phyloP scores from a whole-genome alignment of 805 yeast genomes.

The Cyberlindnera veronae region DNA sequence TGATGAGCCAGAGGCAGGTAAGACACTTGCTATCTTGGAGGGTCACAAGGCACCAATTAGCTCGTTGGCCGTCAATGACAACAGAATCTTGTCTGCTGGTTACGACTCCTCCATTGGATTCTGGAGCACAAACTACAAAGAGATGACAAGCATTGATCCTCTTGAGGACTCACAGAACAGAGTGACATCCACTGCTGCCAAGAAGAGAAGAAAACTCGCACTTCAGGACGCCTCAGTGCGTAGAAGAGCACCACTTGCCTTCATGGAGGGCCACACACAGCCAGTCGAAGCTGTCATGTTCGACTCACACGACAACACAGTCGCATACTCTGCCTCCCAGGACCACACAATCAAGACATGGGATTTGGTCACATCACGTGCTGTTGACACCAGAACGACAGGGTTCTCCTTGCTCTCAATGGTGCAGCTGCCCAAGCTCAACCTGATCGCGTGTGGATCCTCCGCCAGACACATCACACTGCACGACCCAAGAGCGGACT shows the following conservation, averaged over 20 bases:
- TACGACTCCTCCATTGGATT: constrained; percentile 76
- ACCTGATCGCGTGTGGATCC: constrained; percentile 87
- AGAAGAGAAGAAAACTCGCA: constrained; percentile 82
- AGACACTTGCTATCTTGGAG: constrained; percentile 78
- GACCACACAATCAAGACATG: constrained; percentile 95
- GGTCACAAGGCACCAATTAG: constrained; percentile 92
- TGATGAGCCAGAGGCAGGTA: constrained; percentile 59
- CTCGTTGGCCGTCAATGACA: constrained; percentile 50
- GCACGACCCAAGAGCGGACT: constrained; percentile 81
- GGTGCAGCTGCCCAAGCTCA: constrained; percentile 59
- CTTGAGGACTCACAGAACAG: constrained; percentile 43
- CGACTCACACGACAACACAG: constrained; percentile 68
- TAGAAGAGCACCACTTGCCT: constrained; percentile 77
- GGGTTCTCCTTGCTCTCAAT: constrained; percentile 80
- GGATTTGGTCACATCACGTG: constrained; percentile 86
- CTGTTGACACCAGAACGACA: constrained; percentile 85
- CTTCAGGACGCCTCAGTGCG: constrained; percentile 69
- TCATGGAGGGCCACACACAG: constrained; percentile 75
- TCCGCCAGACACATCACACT: constrained; percentile 95
- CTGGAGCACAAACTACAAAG: constrained; percentile 87
- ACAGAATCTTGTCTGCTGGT: constrained; percentile 77
- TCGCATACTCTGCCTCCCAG: constrained; percentile 91
- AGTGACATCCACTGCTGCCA: constrained; percentile 70
- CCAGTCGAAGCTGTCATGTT: constrained; percentile 86
- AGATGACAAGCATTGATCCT: constrained; percentile 64